Evolutionary conservation across 805 yeast genomes (phyloP).

Genomic region (Saturnispora serradocipensis): DNA sequence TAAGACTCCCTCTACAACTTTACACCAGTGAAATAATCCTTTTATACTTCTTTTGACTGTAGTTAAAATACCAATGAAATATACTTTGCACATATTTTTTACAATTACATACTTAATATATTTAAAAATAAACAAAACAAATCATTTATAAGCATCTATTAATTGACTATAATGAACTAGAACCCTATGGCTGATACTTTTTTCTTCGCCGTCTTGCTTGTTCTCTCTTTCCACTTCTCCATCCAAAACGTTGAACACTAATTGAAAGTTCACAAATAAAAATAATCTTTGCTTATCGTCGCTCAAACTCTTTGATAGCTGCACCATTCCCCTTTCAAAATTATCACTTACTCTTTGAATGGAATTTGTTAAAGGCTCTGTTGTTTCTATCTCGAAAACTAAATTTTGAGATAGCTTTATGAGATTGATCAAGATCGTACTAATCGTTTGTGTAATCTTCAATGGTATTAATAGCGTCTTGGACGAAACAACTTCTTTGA

Average conservation of each 20-base stretch:
- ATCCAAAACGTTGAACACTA: slow-evolving; percentile 47
- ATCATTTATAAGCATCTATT: slow-evolving; percentile 1
- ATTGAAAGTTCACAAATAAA: slow-evolving; percentile 61
- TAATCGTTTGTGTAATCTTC: slow-evolving; percentile 69
- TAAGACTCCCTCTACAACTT: no score
- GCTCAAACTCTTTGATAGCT: slow-evolving; percentile 42
- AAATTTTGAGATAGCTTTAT: slow-evolving; percentile 40
- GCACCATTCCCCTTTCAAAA: slow-evolving; percentile 70
- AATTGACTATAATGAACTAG: slow-evolving; percentile 2
- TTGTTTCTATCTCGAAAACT: slow-evolving; percentile 26
- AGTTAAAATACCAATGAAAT: no score
- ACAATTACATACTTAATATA: not conserved
- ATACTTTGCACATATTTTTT: not conserved
- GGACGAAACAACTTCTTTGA: slow-evolving; percentile 16
- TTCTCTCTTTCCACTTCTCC: slow-evolving; percentile 4
- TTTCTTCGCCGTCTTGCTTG: not conserved
- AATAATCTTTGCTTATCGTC: slow-evolving; percentile 52
- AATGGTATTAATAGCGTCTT: slow-evolving; percentile 38
- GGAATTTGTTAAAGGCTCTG: slow-evolving; percentile 69
- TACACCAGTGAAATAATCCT: not conserved
- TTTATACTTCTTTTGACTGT: no score
- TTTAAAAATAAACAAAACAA: not conserved
- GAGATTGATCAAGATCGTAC: slow-evolving; percentile 62
- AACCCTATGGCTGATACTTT: not conserved
- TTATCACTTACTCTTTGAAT: slow-evolving; percentile 65